phyloP scores from a whole-genome alignment of 164 flowering plant genomes.

The Aristolochia californica region DNA sequence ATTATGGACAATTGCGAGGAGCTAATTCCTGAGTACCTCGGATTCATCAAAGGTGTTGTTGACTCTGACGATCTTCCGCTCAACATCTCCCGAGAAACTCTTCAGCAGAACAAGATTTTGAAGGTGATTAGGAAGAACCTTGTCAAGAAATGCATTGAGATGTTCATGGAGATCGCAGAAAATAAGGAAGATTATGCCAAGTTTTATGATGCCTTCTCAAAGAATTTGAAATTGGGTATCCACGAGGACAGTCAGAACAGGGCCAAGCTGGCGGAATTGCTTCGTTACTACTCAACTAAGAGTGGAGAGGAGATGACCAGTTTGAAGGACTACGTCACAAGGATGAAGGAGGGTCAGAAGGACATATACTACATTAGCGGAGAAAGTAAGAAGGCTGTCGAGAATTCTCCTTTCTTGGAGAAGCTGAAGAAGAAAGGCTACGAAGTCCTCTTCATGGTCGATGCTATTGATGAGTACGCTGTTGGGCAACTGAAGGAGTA shows the following conservation, averaged over 20 bases:
- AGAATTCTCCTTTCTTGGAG: constrained; percentile 67
- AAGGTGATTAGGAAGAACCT: constrained; percentile 61
- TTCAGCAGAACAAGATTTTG: constrained; percentile 61
- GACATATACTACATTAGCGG: constrained; percentile 63
- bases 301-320: constrained; percentile 71
- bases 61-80: constrained; percentile 59
- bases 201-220: constrained; percentile 53
- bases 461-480: constrained; percentile 67
- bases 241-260: constrained; percentile 59
- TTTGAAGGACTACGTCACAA: constrained; percentile 61
- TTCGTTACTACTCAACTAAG: constrained; percentile 49
- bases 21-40: constrained; percentile 47
- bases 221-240: constrained; percentile 56
- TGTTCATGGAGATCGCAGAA: constrained; percentile 57
- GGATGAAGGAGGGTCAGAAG: constrained; percentile 67
- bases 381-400: constrained; percentile 63
- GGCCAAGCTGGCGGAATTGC: constrained; percentile 48
- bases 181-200: constrained; percentile 53
- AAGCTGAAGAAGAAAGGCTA: constrained; percentile 52
- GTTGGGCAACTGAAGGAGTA: constrained; percentile 55
- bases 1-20: constrained; percentile 65
- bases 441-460: constrained; percentile 64
- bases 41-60: constrained; percentile 50
- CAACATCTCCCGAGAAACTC: constrained; percentile 54
- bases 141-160: constrained; percentile 68